These are phyloP conservation scores for Zhuliangozyma parablackwelliae DNA, from an alignment of 1,139 yeast genomes.

Conservation along the genomic window DNA sequence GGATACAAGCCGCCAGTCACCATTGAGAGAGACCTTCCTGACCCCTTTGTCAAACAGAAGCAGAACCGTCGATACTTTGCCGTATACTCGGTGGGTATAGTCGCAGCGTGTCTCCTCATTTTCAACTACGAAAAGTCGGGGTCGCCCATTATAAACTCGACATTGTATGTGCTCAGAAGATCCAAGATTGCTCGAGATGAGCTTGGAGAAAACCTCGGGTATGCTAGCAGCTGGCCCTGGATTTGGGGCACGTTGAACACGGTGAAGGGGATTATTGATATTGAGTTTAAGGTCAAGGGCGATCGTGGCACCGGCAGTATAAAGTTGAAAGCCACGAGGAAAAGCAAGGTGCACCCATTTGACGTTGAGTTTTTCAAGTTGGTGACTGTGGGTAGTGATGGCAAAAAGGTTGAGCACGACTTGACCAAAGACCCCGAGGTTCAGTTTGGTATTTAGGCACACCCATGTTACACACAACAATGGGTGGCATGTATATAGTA, in stretches of 20 bases:
- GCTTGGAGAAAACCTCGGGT: slow-evolving; percentile 74
- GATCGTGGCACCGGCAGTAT: slow-evolving; percentile 45
- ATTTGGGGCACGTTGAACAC: slow-evolving; percentile 80
- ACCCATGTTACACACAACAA: not conserved
- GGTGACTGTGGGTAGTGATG: slow-evolving; percentile 33
- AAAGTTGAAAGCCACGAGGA: slow-evolving; percentile 57
- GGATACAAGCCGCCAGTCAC: slow-evolving; percentile 31
- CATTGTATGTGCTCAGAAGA: slow-evolving; percentile 79
- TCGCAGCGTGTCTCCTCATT: slow-evolving; percentile 61
- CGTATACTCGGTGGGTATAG: slow-evolving; percentile 61
- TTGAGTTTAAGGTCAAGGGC: slow-evolving; percentile 69
- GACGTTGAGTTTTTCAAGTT: slow-evolving; percentile 58
- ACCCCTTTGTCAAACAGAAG: slow-evolving; percentile 58
- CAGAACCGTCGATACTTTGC: slow-evolving; percentile 51
- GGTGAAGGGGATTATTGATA: slow-evolving; percentile 74
- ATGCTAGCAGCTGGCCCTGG: slow-evolving; percentile 79
- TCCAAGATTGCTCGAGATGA: slow-evolving; percentile 60
- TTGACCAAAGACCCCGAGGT: slow-evolving; percentile 49
- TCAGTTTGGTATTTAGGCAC: slow-evolving; percentile 22
- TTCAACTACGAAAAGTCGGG: slow-evolving; percentile 89
- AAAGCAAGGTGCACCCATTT: slow-evolving; percentile 52
- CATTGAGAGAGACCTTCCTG: slow-evolving; percentile 66
- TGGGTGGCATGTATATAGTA: not conserved
- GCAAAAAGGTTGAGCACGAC: slow-evolving; percentile 30
- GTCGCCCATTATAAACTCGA: slow-evolving; percentile 84